These are phyloP conservation scores for Chlorella sp. DNA, from an alignment of 139 green algal species.

Conservation along the genomic window DNA sequence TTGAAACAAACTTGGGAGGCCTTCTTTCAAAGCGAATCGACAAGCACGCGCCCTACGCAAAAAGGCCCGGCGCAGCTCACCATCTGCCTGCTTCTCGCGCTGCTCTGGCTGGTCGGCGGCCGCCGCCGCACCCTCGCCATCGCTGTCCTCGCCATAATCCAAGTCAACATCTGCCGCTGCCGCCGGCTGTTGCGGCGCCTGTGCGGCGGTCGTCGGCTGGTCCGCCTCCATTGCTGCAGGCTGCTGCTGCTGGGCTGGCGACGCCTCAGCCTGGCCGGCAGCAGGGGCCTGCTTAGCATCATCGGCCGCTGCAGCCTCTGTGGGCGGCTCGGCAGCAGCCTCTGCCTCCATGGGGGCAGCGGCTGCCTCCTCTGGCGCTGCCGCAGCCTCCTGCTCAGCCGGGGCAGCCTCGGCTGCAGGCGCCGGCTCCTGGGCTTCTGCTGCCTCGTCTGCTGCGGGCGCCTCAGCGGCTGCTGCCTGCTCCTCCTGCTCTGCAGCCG, in stretches of 20 bases:
- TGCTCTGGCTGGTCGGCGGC: neutral
- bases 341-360: neutral
- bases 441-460: conserved; percentile 34
- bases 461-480: conserved; percentile 30
- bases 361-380: conserved; percentile 16
- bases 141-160: conserved; percentile 46
- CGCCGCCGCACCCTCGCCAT: conserved; percentile 3
- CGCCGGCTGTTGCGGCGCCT: neutral
- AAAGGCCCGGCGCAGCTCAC: neutral
- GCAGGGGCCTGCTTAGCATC: neutral
- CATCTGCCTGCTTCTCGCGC: neutral
- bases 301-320: neutral
- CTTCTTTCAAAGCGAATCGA: no score
- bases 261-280: neutral
- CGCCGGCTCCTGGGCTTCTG: no score
- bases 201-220: neutral
- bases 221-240: neutral
- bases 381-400: conserved; percentile 42
- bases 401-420: no score
- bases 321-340: neutral
- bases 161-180: conserved; percentile 14
- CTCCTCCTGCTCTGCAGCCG: neutral
- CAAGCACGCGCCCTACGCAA: no score
- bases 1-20: no score
- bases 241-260: neutral